Conservation (phyloP, 164 flowering plant species). For the Amborella trichopoda region DNA sequence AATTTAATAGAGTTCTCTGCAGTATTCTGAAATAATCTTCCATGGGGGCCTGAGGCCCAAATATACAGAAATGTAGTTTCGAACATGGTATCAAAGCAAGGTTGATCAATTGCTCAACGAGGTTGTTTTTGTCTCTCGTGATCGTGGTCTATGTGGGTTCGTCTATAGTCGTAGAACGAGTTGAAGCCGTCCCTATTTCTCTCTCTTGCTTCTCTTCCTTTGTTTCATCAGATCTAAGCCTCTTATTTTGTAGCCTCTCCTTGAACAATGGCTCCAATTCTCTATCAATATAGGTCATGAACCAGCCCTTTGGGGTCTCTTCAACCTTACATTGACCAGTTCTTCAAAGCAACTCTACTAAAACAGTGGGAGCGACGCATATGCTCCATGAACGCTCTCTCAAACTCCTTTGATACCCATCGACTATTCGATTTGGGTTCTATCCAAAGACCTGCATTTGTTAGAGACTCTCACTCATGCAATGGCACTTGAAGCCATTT, state of each 20-base stretch:
- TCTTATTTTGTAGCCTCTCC: slow-evolving; percentile 63
- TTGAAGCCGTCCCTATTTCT: no score
- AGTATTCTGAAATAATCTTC: no score
- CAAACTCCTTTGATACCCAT: slow-evolving; percentile 85
- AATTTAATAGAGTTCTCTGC: no score
- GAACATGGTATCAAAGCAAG: no score
- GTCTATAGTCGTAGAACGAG: no score
- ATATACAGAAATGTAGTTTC: no score
- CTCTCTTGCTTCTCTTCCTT: slow-evolving; percentile 89
- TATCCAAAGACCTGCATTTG: slow-evolving; percentile 92
- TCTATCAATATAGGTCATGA: slow-evolving; percentile 75
- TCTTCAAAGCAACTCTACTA: slow-evolving; percentile 72
- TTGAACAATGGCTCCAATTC: slow-evolving; percentile 76
- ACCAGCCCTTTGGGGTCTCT: slow-evolving; percentile 93
- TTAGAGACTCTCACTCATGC: slow-evolving; percentile 90
- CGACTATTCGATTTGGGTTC: slow-evolving; percentile 60
- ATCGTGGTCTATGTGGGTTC: no score
- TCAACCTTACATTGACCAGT: slow-evolving; percentile 88
- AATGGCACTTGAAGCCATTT: slow-evolving; percentile 93
- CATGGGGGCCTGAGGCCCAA: no score
- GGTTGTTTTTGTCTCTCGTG: no score
- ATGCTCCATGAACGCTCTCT: slow-evolving; percentile 55
- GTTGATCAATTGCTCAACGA: no score
- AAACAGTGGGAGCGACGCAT: slow-evolving; percentile 81
- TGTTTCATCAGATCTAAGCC: slow-evolving; percentile 47